Conservation (phyloP, 208 protist genomes). For the Wallacemonas collosoma region DNA sequence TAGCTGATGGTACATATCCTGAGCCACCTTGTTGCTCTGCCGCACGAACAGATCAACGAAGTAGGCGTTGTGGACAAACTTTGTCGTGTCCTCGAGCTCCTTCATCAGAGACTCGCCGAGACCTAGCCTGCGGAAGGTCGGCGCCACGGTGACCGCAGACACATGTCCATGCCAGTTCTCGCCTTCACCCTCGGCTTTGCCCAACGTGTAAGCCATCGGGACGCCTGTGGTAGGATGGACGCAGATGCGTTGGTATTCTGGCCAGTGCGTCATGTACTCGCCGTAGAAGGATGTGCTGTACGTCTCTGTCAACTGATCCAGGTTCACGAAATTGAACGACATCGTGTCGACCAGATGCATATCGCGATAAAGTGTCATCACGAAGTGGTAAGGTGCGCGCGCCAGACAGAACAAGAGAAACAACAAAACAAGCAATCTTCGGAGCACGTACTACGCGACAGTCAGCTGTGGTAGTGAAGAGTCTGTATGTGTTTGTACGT, state of each 20-base stretch:
- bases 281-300: slow-evolving; percentile 98
- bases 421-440: neutral
- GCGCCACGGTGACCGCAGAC: slow-evolving; percentile 98
- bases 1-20: slow-evolving; percentile 98
- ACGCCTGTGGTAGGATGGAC: slow-evolving; percentile 88
- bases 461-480: no score
- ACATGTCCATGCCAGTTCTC: slow-evolving; percentile 98
- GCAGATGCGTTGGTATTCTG: slow-evolving; percentile 94
- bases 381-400: neutral
- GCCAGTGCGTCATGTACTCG: slow-evolving; percentile 97
- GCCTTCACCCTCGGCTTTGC: slow-evolving; percentile 96
- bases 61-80: slow-evolving; percentile 93
- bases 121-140: slow-evolving; percentile 96
- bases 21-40: slow-evolving; percentile 96
- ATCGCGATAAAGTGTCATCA: slow-evolving; percentile 94
- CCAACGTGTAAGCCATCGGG: slow-evolving; percentile 97
- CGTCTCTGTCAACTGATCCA: slow-evolving; percentile 97
- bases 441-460: no score
- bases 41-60: slow-evolving; percentile 99
- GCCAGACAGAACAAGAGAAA: neutral
- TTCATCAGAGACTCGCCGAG: slow-evolving; percentile 95
- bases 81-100: slow-evolving; percentile 91
- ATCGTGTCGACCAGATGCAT: slow-evolving; percentile 95
- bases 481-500: no score
- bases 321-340: slow-evolving; percentile 96